These are phyloP conservation scores for Neurospora sp. DNA, from an alignment of 495 filamentous ascomycete species.

Conservation along the genomic window DNA sequence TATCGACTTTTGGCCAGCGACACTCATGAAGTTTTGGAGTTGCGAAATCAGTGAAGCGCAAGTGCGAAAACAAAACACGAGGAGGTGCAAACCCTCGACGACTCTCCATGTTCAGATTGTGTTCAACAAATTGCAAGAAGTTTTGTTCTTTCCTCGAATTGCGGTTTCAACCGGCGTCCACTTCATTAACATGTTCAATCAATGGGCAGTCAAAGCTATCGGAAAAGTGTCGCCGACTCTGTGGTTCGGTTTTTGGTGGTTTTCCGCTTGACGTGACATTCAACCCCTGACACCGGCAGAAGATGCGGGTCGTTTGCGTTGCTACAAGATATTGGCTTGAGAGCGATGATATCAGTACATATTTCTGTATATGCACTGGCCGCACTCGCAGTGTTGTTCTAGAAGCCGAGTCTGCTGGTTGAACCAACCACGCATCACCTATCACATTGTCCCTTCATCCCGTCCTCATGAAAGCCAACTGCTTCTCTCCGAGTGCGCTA, in stretches of 20 bases:
- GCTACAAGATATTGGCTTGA: neutral
- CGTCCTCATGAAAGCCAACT: too few species aligned
- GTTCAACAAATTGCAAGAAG: neutral
- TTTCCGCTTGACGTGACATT: neutral
- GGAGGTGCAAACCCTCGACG: neutral
- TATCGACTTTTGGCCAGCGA: too few species aligned
- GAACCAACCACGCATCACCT: too few species aligned
- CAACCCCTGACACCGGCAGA: too few species aligned
- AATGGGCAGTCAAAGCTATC: neutral
- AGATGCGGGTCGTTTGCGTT: neutral
- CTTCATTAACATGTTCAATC: neutral
- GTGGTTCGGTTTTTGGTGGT: neutral
- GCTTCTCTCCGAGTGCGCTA: too few species aligned
- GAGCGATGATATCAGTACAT: neutral
- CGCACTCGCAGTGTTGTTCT: neutral
- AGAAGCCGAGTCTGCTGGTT: too few species aligned
- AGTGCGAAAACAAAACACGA: too few species aligned
- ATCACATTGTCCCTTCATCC: too few species aligned
- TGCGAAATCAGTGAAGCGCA: neutral
- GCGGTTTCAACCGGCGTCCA: neutral
- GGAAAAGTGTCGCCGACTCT: neutral
- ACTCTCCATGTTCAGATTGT: neutral
- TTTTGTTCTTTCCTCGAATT: neutral
- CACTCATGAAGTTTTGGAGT: too few species aligned
- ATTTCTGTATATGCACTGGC: neutral